phyloP scores from a whole-genome alignment of 805 yeast species.

The Ogataea salicorniae region DNA sequence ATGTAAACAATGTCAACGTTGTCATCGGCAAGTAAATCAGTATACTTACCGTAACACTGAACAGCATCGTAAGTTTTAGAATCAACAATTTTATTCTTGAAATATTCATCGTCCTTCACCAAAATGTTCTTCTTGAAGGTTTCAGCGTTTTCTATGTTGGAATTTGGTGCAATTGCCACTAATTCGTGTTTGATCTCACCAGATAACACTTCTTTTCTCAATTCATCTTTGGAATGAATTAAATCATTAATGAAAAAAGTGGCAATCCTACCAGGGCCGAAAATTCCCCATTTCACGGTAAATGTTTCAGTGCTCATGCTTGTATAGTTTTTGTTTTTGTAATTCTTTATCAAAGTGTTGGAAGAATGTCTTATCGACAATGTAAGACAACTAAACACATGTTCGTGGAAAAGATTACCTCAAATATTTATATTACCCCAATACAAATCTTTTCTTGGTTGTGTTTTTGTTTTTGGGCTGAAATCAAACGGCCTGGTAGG shows the following conservation, averaged over 20 bases:
- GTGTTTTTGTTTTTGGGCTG: no score
- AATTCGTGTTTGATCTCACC: slow-evolving; percentile 31
- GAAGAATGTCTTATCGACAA: no score
- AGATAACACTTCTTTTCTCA: slow-evolving; percentile 10
- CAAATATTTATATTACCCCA: no score
- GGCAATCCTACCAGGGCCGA: slow-evolving; percentile 47
- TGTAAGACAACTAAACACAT: no score
- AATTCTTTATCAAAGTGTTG: no score
- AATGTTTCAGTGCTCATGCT: not conserved
- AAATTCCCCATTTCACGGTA: slow-evolving; percentile 40
- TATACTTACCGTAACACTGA: slow-evolving; percentile 28
- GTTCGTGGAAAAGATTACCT: no score
- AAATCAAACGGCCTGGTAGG: no score
- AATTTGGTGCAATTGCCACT: slow-evolving; percentile 36
- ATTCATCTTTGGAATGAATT: slow-evolving; percentile 20
- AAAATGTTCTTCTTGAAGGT: slow-evolving; percentile 10
- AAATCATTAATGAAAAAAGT: slow-evolving; percentile 36
- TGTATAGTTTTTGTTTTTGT: not conserved
- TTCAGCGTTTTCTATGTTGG: slow-evolving; percentile 26
- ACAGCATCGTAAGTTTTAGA: slow-evolving; percentile 2
- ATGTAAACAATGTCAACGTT: slow-evolving; percentile 44
- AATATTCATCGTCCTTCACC: slow-evolving; percentile 1
- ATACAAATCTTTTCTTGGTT: no score
- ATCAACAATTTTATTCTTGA: slow-evolving; percentile 14
- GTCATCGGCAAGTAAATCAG: slow-evolving; percentile 36